A percentile compares a stretch with the other conserved stretches of the same genome.
Conservation (phyloP, 768 basidiomycete genomes). For the Hysterangium stoloniferum region DNA sequence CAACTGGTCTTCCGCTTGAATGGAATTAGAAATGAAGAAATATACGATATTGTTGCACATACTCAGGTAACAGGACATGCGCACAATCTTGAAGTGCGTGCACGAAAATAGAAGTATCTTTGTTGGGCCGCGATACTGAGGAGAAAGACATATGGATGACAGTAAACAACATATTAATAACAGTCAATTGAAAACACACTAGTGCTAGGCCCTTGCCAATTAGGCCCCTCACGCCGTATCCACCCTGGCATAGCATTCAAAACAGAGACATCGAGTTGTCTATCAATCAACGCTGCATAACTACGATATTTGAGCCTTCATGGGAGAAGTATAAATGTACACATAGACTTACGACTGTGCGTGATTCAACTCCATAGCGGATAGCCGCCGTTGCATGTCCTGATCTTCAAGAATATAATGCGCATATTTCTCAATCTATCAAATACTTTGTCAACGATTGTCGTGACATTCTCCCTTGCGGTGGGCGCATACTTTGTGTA, state of each 20-base stretch:
- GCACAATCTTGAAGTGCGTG: slow-evolving; percentile 64
- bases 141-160: not conserved
- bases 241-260: slow-evolving; percentile 74
- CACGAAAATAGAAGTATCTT: slow-evolving; percentile 69
- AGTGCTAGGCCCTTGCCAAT: slow-evolving; percentile 64
- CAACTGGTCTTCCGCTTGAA: slow-evolving; percentile 57
- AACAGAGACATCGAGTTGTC: slow-evolving; percentile 73
- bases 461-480: not conserved
- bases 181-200: slow-evolving; percentile 20
- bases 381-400: slow-evolving; percentile 68
- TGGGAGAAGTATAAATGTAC: not conserved
- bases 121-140: slow-evolving; percentile 73
- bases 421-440: slow-evolving; percentile 82
- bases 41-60: slow-evolving; percentile 10
- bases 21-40: not conserved
- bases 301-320: slow-evolving; percentile 29
- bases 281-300: slow-evolving; percentile 67
- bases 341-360: slow-evolving; percentile 53
- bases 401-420: slow-evolving; percentile 67
- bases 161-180: not conserved
- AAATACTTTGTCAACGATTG: slow-evolving; percentile 4
- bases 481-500: slow-evolving; percentile 54
- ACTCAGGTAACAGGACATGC: slow-evolving; percentile 31
- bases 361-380: slow-evolving; percentile 75
- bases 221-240: slow-evolving; percentile 55